A percentile compares a stretch with the other conserved stretches of the same genome.
These are phyloP conservation scores for Monarda citriodora DNA, from an alignment of 305 asterid species.

Conservation along the genomic window DNA sequence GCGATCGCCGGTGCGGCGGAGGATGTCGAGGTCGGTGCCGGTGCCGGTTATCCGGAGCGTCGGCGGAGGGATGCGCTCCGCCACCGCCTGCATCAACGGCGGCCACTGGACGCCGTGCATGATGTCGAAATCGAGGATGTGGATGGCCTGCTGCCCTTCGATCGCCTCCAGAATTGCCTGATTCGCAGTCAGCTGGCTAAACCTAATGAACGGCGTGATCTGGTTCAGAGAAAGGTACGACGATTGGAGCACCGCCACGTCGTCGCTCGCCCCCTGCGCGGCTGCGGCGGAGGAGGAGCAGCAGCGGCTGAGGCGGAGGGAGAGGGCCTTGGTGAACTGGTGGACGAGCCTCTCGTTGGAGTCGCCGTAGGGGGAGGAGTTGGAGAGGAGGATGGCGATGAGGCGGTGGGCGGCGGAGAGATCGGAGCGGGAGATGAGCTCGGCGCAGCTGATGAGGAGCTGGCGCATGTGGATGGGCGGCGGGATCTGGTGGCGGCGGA, in stretches of 20 bases:
- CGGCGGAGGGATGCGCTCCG: constrained; percentile 73
- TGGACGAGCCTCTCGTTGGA: constrained; percentile 84
- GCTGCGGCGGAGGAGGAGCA: constrained; percentile 62
- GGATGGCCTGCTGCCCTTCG: constrained; percentile 61
- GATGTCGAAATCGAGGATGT: constrained; percentile 92
- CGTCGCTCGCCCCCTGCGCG: constrained; percentile 23
- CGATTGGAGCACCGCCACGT: constrained; percentile 53
- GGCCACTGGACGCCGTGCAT: constrained; percentile 99
- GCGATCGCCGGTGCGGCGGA: constrained; percentile 86
- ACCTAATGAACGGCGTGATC: constrained; percentile 81
- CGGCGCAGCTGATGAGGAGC: constrained; percentile 83
- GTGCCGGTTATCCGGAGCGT: constrained; percentile 88
- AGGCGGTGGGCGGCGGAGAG: constrained; percentile 79
- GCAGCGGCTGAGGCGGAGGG: constrained; percentile 57
- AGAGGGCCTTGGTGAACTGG: constrained; percentile 80
- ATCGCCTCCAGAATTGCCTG: constrained; percentile 89
- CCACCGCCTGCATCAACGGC: constrained; percentile 92
- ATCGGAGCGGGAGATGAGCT: constrained; percentile 71
- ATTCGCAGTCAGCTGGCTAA: constrained; percentile 87
- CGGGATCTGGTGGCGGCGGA: constrained; percentile 33
- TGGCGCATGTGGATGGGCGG: constrained; percentile 82
- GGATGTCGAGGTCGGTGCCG: constrained; percentile 67
- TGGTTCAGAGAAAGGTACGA: constrained; percentile 81
- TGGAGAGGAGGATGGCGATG: constrained; percentile 46
- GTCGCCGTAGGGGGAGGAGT: constrained; percentile 82